These are phyloP conservation scores for Trametes maxima DNA, from an alignment of 768 basidiomycete species.

Conservation along the genomic window DNA sequence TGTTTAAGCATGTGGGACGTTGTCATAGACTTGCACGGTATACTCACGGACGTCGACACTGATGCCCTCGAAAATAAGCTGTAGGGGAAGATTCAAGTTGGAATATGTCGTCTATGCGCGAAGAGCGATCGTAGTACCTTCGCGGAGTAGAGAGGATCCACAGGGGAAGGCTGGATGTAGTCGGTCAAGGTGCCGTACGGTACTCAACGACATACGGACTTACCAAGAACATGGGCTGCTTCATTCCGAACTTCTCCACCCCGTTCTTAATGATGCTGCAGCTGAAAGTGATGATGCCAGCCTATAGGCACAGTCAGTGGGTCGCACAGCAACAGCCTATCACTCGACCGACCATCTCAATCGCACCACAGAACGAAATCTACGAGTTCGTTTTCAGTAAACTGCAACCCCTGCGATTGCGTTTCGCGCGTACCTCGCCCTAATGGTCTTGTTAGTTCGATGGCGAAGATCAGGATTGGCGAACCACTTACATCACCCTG, in stretches of 20 bases:
- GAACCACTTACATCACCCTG: conserved; percentile 62
- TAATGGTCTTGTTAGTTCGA: conserved; percentile 27
- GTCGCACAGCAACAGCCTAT: neutral
- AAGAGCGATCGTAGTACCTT: conserved; percentile 43
- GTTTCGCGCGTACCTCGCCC: conserved; percentile 52
- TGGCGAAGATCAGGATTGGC: conserved; percentile 17
- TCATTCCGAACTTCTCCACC: conserved; percentile 71
- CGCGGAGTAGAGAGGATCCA: conserved; percentile 75
- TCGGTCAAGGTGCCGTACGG: neutral
- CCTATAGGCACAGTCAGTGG: conserved; percentile 35
- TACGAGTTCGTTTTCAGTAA: conserved; percentile 27
- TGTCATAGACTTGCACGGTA: neutral
- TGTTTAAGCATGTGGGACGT: neutral
- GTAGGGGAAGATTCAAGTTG: neutral
- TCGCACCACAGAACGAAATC: conserved; percentile 77
- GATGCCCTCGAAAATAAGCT: conserved; percentile 77
- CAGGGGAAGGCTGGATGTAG: conserved; percentile 59
- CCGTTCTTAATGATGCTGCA: conserved; percentile 76
- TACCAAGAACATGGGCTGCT: conserved; percentile 76
- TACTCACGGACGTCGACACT: conserved; percentile 68
- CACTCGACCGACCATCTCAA: conserved; percentile 59
- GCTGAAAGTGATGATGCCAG: conserved; percentile 72
- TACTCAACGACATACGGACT: conserved; percentile 10
- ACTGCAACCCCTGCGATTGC: neutral
- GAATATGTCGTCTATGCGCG: neutral